Evolutionary conservation across 2,329 filamentous ascomycete species (phyloP).

Genomic region (Aspergillus pseudoterreus): DNA sequence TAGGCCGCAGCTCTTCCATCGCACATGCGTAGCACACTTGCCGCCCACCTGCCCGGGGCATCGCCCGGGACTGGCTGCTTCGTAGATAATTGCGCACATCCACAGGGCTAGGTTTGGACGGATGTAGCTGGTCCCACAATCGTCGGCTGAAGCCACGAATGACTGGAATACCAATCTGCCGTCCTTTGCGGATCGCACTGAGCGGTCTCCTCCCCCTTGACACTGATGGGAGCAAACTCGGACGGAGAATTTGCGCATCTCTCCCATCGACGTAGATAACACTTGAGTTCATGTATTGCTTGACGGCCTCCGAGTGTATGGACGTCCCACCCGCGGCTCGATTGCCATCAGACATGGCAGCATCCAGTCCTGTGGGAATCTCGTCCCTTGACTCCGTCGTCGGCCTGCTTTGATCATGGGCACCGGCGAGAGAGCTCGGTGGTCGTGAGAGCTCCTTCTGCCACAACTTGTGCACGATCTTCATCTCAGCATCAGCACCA

Average conservation of each 20-base stretch:
- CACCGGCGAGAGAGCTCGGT: constrained; percentile 32
- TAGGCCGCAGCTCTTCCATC: constrained; percentile 60
- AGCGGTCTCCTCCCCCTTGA: constrained; percentile 81
- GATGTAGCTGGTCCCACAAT: constrained; percentile 71
- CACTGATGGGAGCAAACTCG: constrained; percentile 76
- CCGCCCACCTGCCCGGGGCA: constrained; percentile 17
- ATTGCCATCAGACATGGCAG: constrained; percentile 32
- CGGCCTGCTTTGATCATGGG: constrained; percentile 33
- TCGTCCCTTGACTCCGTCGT: constrained; percentile 18
- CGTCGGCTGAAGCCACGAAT: constrained; percentile 80
- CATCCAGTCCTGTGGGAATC: constrained; percentile 4
- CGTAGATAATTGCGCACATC: constrained; percentile 42
- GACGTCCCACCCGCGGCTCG: constrained; percentile 38
- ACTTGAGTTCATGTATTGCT: constrained; percentile 68
- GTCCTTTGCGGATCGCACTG: constrained; percentile 77
- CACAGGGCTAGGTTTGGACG: constrained; percentile 42
- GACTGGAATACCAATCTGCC: constrained; percentile 80
- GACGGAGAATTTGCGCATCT: constrained; percentile 81
- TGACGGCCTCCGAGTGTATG: constrained; percentile 46
- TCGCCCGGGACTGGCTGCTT: constrained; percentile 33
- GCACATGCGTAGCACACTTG: constrained; percentile 54
- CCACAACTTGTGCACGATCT: constrained; percentile 82
- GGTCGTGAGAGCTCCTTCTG: constrained; percentile 51
- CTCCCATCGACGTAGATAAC: constrained; percentile 79
- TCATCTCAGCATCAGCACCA: constrained; percentile 84